These are phyloP conservation scores for Bimuria novae-zelandiae DNA, from an alignment of 2,329 filamentous ascomycete species.

Conservation along the genomic window DNA sequence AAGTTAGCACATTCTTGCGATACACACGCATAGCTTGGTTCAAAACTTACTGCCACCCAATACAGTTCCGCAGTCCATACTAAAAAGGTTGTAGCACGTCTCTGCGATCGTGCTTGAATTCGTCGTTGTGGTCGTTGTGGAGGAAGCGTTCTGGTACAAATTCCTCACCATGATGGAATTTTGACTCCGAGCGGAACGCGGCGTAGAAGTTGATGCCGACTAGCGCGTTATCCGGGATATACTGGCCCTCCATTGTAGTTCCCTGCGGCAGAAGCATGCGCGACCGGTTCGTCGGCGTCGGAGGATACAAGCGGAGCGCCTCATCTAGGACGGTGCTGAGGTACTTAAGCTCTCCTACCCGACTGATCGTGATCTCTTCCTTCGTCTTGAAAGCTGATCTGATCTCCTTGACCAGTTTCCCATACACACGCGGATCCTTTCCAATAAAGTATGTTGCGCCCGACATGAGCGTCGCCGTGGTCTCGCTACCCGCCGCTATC, in stretches of 20 bases:
- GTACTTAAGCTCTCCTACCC: not conserved
- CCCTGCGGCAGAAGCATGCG: constrained; percentile 18
- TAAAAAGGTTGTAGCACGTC: constrained; percentile 46
- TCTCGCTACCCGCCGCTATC: constrained; percentile 2
- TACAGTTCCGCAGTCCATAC: constrained; percentile 40
- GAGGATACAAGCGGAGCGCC: constrained; percentile 49
- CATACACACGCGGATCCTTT: not conserved
- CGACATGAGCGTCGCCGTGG: not conserved
- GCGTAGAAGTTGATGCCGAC: constrained; percentile 14
- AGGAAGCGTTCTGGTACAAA: constrained; percentile 2
- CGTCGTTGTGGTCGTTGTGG: not conserved
- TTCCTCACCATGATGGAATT: not conserved
- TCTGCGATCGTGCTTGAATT: constrained; percentile 28
- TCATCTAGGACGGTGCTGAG: constrained; percentile 46
- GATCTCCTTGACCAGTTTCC: not conserved
- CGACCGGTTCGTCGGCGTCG: constrained; percentile 41
- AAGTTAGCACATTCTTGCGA: not conserved
- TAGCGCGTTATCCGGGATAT: constrained; percentile 15
- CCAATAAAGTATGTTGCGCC: not conserved
- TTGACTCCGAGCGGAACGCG: not conserved
- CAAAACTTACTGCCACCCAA: constrained; percentile 21
- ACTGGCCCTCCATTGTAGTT: constrained; percentile 1
- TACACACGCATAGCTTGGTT: not conserved
- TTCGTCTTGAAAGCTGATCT: not conserved
- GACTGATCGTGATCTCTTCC: not conserved